phyloP scores from a whole-genome alignment of 371 early-diverging fungal genomes.

The Fennellomyces sp. region DNA sequence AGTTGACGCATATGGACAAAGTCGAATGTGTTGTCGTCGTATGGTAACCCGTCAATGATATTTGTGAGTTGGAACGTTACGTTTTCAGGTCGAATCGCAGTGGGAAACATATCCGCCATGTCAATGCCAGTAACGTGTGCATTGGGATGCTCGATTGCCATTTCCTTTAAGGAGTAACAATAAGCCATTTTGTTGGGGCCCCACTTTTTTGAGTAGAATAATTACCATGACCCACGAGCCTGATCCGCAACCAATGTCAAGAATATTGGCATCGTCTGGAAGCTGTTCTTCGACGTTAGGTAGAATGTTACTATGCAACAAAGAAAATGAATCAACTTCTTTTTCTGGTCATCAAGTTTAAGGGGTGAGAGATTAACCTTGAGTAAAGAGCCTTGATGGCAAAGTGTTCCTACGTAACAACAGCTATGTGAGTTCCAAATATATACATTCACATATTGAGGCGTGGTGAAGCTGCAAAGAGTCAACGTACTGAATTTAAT shows the following conservation, averaged over 20 bases:
- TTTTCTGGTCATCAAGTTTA: not conserved
- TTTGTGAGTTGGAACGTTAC: constrained; percentile 40
- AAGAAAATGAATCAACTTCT: not conserved
- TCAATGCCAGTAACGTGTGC: constrained; percentile 58
- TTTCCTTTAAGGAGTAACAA: constrained; percentile 35
- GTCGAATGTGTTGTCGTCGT: constrained; percentile 46
- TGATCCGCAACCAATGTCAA: constrained; percentile 30
- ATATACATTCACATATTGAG: too few species aligned
- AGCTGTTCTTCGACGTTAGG: constrained; percentile 17
- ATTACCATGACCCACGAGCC: constrained; percentile 31
- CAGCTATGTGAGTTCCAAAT: too few species aligned
- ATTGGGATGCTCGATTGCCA: constrained; percentile 60
- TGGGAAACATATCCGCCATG: constrained; percentile 49
- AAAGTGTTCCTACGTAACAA: constrained; percentile 32
- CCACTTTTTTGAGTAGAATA: not conserved
- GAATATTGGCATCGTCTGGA: constrained; percentile 21
- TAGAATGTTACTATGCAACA: constrained; percentile 29
- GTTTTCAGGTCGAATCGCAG: constrained; percentile 47
- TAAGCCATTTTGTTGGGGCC: constrained; percentile 2
- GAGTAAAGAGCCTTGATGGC: constrained; percentile 29
- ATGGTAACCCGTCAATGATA: constrained; percentile 44
- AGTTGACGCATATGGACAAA: constrained; percentile 52
- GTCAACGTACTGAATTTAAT: constrained; percentile 40
- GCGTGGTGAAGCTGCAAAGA: not conserved
- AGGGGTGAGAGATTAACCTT: not conserved